Percentiles rank a stretch among this genome's conserved stretches.
Evolutionary conservation across 352 stramenopile genomes (phyloP).

Genomic region (Pythium periplocum): DNA sequence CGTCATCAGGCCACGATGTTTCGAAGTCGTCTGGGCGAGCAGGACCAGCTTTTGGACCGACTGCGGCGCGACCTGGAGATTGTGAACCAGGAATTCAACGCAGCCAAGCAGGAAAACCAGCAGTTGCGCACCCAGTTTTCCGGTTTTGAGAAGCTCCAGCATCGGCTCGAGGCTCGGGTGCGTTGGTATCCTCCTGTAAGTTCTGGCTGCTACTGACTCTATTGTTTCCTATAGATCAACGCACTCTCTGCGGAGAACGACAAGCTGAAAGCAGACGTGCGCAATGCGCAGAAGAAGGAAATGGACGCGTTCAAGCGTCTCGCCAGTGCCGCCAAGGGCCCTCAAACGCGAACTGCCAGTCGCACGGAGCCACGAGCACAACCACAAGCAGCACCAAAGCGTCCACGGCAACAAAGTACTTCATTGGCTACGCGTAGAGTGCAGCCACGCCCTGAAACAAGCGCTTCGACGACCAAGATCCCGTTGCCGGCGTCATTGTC

Average conservation of each 20-base stretch:
- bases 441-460: conserved; percentile 10
- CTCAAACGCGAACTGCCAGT: no score
- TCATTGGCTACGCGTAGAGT: conserved; percentile 6
- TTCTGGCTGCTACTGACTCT: not conserved
- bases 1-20: conserved; percentile 24
- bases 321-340: conserved; percentile 20
- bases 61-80: conserved; percentile 30
- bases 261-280: conserved; percentile 24
- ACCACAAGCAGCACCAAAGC: no score
- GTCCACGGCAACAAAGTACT: no score
- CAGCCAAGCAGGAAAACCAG: conserved; percentile 25
- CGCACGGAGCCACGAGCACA: no score
- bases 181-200: not conserved
- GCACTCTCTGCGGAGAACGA: conserved; percentile 34
- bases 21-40: conserved; percentile 25
- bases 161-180: conserved; percentile 49
- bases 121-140: conserved; percentile 24
- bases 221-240: conserved; percentile 37
- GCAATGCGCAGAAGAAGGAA: conserved; percentile 33
- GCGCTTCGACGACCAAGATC: conserved; percentile 9
- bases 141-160: conserved; percentile 28
- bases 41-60: conserved; percentile 22
- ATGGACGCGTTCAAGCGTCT: conserved; percentile 40
- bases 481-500: conserved; percentile 12
- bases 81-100: conserved; percentile 19